Evolutionary conservation across 2,329 filamentous ascomycete genomes (phyloP), one percentile per base, ranked within the genome.

Genomic region (Fusarium avenaceum): DNA sequence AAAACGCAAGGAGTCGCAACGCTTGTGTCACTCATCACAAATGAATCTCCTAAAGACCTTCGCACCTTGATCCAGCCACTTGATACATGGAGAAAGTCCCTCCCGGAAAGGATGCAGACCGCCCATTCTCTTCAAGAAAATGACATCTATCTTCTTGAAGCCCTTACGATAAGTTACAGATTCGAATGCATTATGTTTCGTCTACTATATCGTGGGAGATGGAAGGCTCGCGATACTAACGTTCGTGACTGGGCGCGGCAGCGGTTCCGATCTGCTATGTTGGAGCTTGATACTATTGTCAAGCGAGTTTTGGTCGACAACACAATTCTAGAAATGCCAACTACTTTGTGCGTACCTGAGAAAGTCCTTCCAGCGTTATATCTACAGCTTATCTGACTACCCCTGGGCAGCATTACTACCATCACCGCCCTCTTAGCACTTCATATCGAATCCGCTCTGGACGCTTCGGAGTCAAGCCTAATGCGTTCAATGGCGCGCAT

Each of bases 141-240:
- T 4, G 61, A 64, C 4, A 33, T 58, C 1, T 64, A 51, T 1
- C 11, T 38, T 4, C 22, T 40, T 4, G 52, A 70, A 2, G 52
- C 42, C 10, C 44, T 65, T 3, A 59, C 55, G 0, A 70, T n/a
- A 0, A 70, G 67, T 14, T 70, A 70, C 14, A 50, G 67, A 2
- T 65, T 70, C 22, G 67, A 70, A 11, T 58, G 55, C 4, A 59
- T 70, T 7, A 56, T 70, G 44, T 67, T 58, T 17, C 67, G 67
- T 6, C 39, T 67, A 4, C 10, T 70, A 1, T 49, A 40, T 3
- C 63, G 67, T 4, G 56, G 56, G 2, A 20, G 59, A 33, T 65
- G 59, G 59, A 47, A 47, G 3, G 24, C 51, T 3, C 17, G 20
- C 1, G 40, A 61, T 15, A 39, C 5, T 0, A 15, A 24, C 1